Evolutionary conservation across 163 green algal genomes (phyloP), one percentile per base, ranked within the genome.

Genomic region (Trebouxia gelatinosa): DNA sequence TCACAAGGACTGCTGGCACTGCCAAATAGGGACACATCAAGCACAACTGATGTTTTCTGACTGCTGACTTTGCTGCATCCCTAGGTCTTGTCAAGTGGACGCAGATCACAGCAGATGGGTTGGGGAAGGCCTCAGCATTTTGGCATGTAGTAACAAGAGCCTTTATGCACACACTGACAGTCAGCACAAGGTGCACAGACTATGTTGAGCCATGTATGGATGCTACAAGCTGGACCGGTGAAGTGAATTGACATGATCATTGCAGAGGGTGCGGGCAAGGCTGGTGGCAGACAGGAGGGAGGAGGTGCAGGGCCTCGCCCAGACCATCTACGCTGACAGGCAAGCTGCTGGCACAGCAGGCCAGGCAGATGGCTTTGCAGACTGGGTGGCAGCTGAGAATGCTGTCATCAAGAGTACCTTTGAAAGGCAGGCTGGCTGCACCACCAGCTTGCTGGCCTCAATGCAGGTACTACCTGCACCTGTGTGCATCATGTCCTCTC

Each of bases 341-440:
- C 66, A 79, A 43, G 35, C 70, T 37, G 62, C 34, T 29, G 54
- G 28, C 37, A 17, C 32, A 68, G 43, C 75, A 76, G 23, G 35
- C 11, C 35, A 50, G 35, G 26, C 29, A 19, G n/a, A 87, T 62
- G 74, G 75, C 50, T 78, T 83, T 40, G 76, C 77, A 26, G 83
- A 90, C 82, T 90, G 84, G 84, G 74, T 82, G 23, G 74, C 39
- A 6, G 86, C 86, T 13, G 86, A 90, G 80, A 59, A 76, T 19
- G 31, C 61, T 11, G 40, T 90, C 3, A 85, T 90, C 57, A 71
- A 75, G 39, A 74, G 85, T 34, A 79, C 67, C 21, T 90, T 87
- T 65, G 34, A 84, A 70, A 74, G 85, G 40, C 77, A 82, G 64
- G 29, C 84, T n/a, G 65, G 31, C 26, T 80, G 46, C 70, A 82